Evolutionary conservation across 768 basidiomycete genomes (phyloP).

Genomic region (Boletellus ananiceps): DNA sequence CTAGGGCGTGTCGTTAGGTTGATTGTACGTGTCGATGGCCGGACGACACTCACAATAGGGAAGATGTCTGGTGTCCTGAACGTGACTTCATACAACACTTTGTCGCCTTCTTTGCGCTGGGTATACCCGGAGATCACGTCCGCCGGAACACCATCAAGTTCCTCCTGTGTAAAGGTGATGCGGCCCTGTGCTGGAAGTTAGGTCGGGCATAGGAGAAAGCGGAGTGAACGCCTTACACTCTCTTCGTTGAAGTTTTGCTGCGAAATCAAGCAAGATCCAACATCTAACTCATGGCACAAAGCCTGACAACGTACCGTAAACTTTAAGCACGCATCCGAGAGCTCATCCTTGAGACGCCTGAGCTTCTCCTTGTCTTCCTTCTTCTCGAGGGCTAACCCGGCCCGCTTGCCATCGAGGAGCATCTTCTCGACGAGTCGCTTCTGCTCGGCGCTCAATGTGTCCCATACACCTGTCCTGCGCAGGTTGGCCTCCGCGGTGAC

Average conservation of each 20-base stretch:
- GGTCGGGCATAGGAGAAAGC: background rate
- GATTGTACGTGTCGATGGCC: background rate
- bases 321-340: slow-evolving; percentile 71
- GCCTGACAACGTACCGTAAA: slow-evolving; percentile 53
- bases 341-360: slow-evolving; percentile 64
- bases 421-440: slow-evolving; percentile 77
- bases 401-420: slow-evolving; percentile 73
- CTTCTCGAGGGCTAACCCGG: slow-evolving; percentile 70
- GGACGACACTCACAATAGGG: slow-evolving; percentile 51
- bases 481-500: slow-evolving; percentile 65
- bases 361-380: slow-evolving; percentile 51
- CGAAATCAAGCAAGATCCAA: background rate
- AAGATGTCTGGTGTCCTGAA: slow-evolving; percentile 82
- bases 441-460: slow-evolving; percentile 61
- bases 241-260: slow-evolving; percentile 92
- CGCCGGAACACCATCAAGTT: slow-evolving; percentile 75
- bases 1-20: slow-evolving; percentile 34
- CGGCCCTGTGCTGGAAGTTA: slow-evolving; percentile 40
- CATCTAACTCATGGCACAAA: background rate
- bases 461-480: slow-evolving; percentile 56
- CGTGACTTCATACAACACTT: slow-evolving; percentile 66
- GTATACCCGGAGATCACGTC: slow-evolving; percentile 77
- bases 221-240: slow-evolving; percentile 41
- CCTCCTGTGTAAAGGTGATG: slow-evolving; percentile 62
- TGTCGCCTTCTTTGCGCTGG: slow-evolving; percentile 54